phyloP scores from a whole-genome alignment of 1,139 yeast genomes.

The Pichia sp. region DNA sequence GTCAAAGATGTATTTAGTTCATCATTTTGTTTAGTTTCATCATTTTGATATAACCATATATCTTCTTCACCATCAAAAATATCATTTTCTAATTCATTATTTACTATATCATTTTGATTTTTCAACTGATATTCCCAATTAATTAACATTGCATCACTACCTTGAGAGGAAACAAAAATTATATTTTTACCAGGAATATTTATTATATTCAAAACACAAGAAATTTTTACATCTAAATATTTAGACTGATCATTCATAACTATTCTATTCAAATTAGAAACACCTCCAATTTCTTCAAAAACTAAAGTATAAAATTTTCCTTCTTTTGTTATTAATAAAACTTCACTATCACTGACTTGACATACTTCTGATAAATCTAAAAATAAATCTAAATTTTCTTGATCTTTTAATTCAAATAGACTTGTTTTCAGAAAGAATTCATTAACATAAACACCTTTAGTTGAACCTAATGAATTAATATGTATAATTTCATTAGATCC shows the following conservation, averaged over 20 bases:
- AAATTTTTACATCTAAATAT: slow-evolving; percentile 18
- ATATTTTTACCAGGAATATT: slow-evolving; percentile 25
- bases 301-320: slow-evolving; percentile 49
- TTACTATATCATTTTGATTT: slow-evolving; percentile 8
- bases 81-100: slow-evolving; percentile 21
- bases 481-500: slow-evolving; percentile 79
- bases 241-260: slow-evolving; percentile 14
- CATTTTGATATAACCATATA: slow-evolving; percentile 30
- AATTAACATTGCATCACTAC: slow-evolving; percentile 38
- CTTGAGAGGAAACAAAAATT: slow-evolving; percentile 38
- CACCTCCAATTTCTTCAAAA: slow-evolving; percentile 38
- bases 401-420: slow-evolving; percentile 45
- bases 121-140: slow-evolving; percentile 29
- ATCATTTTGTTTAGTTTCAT: slow-evolving; percentile 18
- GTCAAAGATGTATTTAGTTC: slow-evolving; percentile 18
- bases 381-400: slow-evolving; percentile 44
- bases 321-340: slow-evolving; percentile 43
- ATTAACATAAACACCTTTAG: slow-evolving; percentile 63
- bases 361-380: slow-evolving; percentile 52
- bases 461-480: slow-evolving; percentile 75
- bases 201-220: slow-evolving; percentile 24
- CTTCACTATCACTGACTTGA: slow-evolving; percentile 45
- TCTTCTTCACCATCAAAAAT: slow-evolving; percentile 32
- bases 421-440: slow-evolving; percentile 47
- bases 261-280: slow-evolving; percentile 23